These are phyloP conservation scores for Schwanniomyces occidentalis DNA, from an alignment of 805 yeast species.

Conservation along the genomic window DNA sequence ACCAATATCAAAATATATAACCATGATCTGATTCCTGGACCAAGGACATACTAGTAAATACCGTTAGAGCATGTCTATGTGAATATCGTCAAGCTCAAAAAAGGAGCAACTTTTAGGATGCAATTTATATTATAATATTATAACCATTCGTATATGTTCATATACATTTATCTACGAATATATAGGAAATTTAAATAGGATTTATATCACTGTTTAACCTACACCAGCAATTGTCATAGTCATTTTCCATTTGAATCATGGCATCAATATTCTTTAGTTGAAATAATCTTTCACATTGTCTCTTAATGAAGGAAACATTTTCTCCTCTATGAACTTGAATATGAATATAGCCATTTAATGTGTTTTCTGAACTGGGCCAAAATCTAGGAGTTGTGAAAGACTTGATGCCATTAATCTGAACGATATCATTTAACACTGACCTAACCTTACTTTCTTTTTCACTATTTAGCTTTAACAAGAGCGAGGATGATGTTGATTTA, in stretches of 20 bases:
- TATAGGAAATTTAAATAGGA: too few relatives aligned
- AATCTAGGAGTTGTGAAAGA: slow-evolving; percentile 88
- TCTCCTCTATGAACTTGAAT: slow-evolving; percentile 71
- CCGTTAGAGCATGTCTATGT: too few relatives aligned
- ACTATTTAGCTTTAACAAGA: slow-evolving; percentile 61
- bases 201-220: too few relatives aligned
- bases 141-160: too few relatives aligned
- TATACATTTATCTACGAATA: too few relatives aligned
- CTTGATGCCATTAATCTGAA: slow-evolving; percentile 73
- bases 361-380: slow-evolving; percentile 62
- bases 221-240: slow-evolving; percentile 71
- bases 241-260: slow-evolving; percentile 71
- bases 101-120: too few relatives aligned
- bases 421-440: slow-evolving; percentile 64
- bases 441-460: slow-evolving; percentile 64
- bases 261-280: slow-evolving; percentile 48
- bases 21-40: too few relatives aligned
- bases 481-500: slow-evolving; percentile 72
- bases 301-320: slow-evolving; percentile 58
- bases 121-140: too few relatives aligned
- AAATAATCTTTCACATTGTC: slow-evolving; percentile 59
- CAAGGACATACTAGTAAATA: too few relatives aligned
- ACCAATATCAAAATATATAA: too few relatives aligned
- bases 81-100: too few relatives aligned
- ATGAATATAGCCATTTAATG: slow-evolving; percentile 69